These are phyloP conservation scores for Ogataea sp. DNA, from an alignment of 805 yeast genomes.

Conservation along the genomic window DNA sequence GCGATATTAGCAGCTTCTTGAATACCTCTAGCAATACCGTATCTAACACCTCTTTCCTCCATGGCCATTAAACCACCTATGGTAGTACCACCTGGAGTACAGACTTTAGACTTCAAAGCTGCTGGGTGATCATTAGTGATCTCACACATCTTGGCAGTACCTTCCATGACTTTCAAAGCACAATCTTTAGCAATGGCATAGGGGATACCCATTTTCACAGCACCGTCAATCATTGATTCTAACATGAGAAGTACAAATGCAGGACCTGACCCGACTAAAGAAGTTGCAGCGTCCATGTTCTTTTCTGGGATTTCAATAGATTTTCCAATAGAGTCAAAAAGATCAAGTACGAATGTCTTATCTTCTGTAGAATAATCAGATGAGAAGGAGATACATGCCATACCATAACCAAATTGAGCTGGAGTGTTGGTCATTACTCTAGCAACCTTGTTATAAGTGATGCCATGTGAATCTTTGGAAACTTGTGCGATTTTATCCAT, in stretches of 20 bases:
- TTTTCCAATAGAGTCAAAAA: slow-evolving; percentile 59
- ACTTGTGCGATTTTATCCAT: slow-evolving; percentile 51
- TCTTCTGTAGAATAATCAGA: slow-evolving; percentile 35
- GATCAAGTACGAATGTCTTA: slow-evolving; percentile 36
- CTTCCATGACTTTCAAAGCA: slow-evolving; percentile 91
- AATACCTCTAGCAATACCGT: slow-evolving; percentile 81
- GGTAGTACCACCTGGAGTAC: slow-evolving; percentile 98
- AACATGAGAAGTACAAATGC: slow-evolving; percentile 86
- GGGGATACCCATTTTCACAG: slow-evolving; percentile 90
- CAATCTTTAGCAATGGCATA: slow-evolving; percentile 72
- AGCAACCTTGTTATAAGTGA: too few species aligned
- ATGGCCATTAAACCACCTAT: slow-evolving; percentile 88
- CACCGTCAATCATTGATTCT: slow-evolving; percentile 92
- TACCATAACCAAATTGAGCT: slow-evolving; percentile 85
- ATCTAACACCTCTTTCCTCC: slow-evolving; percentile 87
- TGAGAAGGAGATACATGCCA: slow-evolving; percentile 85
- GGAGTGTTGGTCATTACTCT: slow-evolving; percentile 99
- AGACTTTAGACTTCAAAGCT: slow-evolving; percentile 74
- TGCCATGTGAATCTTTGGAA: slow-evolving; percentile 40
- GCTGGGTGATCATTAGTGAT: slow-evolving; percentile 84
- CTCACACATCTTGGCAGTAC: slow-evolving; percentile 86
- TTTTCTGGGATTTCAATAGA: slow-evolving; percentile 72
- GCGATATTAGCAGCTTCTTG: slow-evolving; percentile 90
- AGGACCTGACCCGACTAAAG: slow-evolving; percentile 94
- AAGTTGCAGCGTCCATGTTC: slow-evolving; percentile 94